phyloP scores from a whole-genome alignment of 768 basidiomycete genomes.

The Leccinum rimulosum region DNA sequence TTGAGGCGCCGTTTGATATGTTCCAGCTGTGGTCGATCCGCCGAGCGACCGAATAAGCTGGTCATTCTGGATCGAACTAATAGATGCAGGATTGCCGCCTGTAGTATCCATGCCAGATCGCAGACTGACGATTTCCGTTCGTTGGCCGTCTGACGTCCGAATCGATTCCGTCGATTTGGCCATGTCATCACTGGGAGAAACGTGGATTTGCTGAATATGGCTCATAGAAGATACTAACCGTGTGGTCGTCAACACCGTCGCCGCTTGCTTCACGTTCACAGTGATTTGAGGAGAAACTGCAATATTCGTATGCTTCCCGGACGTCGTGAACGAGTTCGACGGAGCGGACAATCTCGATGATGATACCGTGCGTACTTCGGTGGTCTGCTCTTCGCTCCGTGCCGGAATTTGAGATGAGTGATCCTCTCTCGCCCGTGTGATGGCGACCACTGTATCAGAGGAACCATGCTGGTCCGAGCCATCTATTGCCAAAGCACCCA shows the following conservation, averaged over 20 bases:
- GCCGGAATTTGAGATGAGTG: background rate
- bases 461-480: background rate
- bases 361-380: background rate
- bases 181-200: background rate
- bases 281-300: constrained; percentile 2
- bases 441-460: background rate
- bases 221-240: background rate
- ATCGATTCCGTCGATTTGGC: background rate
- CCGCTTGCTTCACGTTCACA: background rate
- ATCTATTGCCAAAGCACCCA: background rate
- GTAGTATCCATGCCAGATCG: background rate
- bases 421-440: background rate
- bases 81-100: background rate
- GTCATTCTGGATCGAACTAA: background rate
- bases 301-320: background rate
- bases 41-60: background rate
- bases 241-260: background rate
- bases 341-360: background rate
- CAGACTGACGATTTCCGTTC: background rate
- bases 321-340: background rate
- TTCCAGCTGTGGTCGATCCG: background rate
- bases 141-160: background rate
- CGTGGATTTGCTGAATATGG: background rate
- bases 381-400: background rate
- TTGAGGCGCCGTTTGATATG: background rate